A percentile compares a stretch with the other conserved stretches of the same genome.
Conservation (phyloP, 345 rosid genomes). For the Excoecaria agallocha region DNA sequence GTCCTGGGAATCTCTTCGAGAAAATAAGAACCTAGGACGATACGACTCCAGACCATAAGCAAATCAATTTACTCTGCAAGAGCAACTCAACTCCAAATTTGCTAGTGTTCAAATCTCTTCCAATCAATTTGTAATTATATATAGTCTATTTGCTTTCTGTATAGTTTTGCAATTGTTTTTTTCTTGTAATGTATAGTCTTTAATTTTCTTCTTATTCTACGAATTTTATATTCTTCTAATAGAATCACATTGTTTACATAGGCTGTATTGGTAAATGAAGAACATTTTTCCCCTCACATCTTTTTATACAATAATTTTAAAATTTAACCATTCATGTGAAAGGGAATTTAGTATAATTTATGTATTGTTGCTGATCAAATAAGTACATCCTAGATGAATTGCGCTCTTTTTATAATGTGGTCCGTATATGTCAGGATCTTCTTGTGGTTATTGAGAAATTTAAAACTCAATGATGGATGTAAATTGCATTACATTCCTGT, state of each 20-base stretch:
- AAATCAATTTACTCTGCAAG: conserved; percentile 48
- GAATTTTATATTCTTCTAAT: not conserved
- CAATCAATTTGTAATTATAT: conserved; percentile 47
- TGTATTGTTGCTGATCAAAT: not conserved
- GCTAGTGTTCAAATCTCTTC: conserved; percentile 44
- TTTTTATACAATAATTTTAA: not conserved
- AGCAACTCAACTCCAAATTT: conserved; percentile 48
- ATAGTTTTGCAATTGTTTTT: not conserved
- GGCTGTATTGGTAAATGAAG: not conserved
- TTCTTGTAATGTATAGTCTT: not conserved
- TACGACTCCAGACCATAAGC: conserved; percentile 48
- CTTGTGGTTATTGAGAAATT: not conserved
- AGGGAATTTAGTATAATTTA: not conserved
- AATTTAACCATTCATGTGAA: too few species aligned
- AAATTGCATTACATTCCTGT: too few species aligned
- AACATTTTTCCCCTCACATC: not conserved
- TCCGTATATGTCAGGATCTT: not conserved
- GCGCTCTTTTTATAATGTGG: not conserved
- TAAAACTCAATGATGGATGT: too few species aligned
- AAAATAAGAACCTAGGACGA: conserved; percentile 42
- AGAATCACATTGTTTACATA: too few species aligned
- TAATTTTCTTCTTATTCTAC: not conserved
- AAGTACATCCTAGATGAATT: not conserved
- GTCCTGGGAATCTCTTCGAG: conserved; percentile 57
- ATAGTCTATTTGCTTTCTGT: not conserved